These are phyloP conservation scores for Wickerhamiella dianesei DNA, from an alignment of 805 yeast species.

Conservation along the genomic window DNA sequence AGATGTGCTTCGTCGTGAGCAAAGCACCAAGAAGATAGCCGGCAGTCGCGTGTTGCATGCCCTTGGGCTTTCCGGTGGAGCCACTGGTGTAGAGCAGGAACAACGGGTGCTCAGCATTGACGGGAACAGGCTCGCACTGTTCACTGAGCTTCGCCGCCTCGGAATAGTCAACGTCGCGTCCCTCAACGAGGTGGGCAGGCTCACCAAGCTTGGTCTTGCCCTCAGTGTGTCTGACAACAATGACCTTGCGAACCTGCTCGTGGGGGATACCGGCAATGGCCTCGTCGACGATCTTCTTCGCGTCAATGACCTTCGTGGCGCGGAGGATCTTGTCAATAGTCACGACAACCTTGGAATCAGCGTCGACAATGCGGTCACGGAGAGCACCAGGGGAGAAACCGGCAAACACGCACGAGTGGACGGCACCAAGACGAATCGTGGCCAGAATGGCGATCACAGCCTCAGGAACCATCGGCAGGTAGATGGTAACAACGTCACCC, in stretches of 20 bases:
- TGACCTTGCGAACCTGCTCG: conserved; percentile 53
- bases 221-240: conserved; percentile 59
- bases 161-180: conserved; percentile 93
- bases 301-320: conserved; percentile 73
- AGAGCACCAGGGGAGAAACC: conserved; percentile 92
- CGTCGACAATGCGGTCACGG: conserved; percentile 80
- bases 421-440: conserved; percentile 83
- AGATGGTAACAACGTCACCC: conserved; percentile 95
- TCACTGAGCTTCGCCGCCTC: conserved; percentile 76
- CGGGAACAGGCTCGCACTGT: conserved; percentile 77
- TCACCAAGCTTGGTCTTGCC: conserved; percentile 28
- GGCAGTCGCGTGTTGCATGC: conserved; percentile 89
- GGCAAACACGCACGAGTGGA: conserved; percentile 93
- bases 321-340: conserved; percentile 93
- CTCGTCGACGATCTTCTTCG: conserved; percentile 91
- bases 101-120: conserved; percentile 85
- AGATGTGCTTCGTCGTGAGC: conserved; percentile 80
- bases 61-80: conserved; percentile 97
- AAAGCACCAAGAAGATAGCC: conserved; percentile 91
- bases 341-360: conserved; percentile 70
- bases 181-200: conserved; percentile 58
- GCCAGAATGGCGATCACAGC: conserved; percentile 92
- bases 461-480: conserved; percentile 96
- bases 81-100: conserved; percentile 95
- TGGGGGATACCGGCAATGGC: conserved; percentile 57